Evolutionary conservation across 148 eudicot species (phyloP), one percentile per base, ranked within the genome.

Genomic region (Fagopyrum esculentum): DNA sequence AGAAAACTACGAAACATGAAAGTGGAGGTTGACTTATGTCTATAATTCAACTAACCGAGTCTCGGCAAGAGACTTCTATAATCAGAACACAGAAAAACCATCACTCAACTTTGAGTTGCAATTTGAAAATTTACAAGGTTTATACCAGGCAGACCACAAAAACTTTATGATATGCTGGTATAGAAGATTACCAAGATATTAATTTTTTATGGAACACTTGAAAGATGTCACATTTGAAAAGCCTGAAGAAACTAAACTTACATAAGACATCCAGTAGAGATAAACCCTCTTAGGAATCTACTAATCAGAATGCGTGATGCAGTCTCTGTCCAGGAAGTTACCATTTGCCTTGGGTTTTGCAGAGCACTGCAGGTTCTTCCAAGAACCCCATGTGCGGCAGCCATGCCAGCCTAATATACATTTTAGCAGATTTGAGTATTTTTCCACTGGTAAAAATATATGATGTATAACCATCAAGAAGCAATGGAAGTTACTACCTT

Each of bases 311-410:
- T 56, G 64, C 98, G 84, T 40, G 99, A 92, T 66, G 88, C 94
- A 66, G 86, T 81, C 86, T 89, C 98, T 63, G 74, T 77, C 84
- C 72, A 84, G 50, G 98, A 85, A 60, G 89, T 90, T 69, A 89
- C 89, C 99, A 95, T 95, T 78, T 92, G 89, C 75, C 84, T 95
- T 45, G 94, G 96, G 84, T 95, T 90, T 74, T 79, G 77, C 74
- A 86, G 74, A 72, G 90, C 57, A 17, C 43, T 47, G 74, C 73
- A 83, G 35, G 50, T 82, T 78, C 77, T 84, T 69, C 82, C 78
- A 16, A 92, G 89, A 48, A 90, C 16, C 47, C 88, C 80, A 71
- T 92, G 82, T 48, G 96, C 99, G 77, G 94, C 89, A 56, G 77
- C 72, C 70, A 85, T 79, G 40, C 96, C 99, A 69, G 96, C 99